Percentiles rank a stretch among this genome's conserved stretches.
Evolutionary conservation across 176 grass and related monocot genomes (phyloP).

Genomic region (Avena insularis): DNA sequence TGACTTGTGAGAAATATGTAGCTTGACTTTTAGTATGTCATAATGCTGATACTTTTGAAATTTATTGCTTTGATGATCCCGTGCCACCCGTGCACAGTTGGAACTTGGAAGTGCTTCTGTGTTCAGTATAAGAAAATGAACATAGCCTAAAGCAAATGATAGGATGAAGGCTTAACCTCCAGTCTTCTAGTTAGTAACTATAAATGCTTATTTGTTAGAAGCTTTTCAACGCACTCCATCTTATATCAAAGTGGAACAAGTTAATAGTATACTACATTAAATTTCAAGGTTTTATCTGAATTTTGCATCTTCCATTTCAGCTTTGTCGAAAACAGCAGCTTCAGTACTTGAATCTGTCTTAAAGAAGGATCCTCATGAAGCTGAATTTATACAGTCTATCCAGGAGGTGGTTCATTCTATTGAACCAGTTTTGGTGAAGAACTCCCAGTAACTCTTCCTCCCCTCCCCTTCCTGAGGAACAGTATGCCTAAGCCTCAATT

Average conservation of each 20-base stretch:
- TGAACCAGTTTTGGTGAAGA: conserved; percentile 91
- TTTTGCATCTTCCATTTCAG: conserved; percentile 64
- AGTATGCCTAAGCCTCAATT: conserved; percentile 31
- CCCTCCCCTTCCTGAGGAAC: not conserved
- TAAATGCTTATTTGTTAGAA: not conserved
- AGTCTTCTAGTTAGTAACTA: conserved; percentile 6
- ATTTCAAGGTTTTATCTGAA: conserved; percentile 34
- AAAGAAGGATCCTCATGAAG: conserved; percentile 91
- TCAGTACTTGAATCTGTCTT: conserved; percentile 93
- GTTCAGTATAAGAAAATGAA: conserved; percentile 4
- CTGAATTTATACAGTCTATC: conserved; percentile 94
- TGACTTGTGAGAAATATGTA: conserved; percentile 25
- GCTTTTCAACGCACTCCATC: not conserved
- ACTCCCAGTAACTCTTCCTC: conserved; percentile 63
- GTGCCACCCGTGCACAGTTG: not conserved
- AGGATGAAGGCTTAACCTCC: conserved; percentile 17
- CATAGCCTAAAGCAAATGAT: conserved; percentile 21
- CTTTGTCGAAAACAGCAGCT: conserved; percentile 85
- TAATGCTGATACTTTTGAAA: conserved; percentile 20
- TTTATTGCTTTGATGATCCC: conserved; percentile 30
- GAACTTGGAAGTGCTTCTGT: not conserved
- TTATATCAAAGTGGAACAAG: conserved; percentile 27
- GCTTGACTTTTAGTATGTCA: conserved; percentile 18
- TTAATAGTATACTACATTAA: conserved; percentile 35
- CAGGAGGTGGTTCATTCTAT: conserved; percentile 97